Base-by-base conservation (phyloP, 2,329 filamentous ascomycete genomes). In the Penicillium thymicola region DNA sequence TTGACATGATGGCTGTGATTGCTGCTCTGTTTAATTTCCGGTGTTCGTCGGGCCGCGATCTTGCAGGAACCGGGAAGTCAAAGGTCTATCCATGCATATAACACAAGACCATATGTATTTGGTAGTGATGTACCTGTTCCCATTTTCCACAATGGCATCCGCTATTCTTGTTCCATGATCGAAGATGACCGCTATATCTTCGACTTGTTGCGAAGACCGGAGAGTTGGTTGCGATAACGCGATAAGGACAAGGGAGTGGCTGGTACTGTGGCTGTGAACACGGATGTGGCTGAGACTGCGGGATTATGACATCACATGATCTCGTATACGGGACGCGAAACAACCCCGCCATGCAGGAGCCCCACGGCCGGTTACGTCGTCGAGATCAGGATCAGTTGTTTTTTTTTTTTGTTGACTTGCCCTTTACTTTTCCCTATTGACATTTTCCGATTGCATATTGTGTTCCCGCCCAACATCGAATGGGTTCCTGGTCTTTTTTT, bases 341-440 rank as follows among this genome's bases (percentile, higher is more conserved):
- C 38, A 44, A 28, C 38, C 61, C 60, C 51, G 32, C 55, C 46
- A 50, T 59, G 60, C 63, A 66, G 46, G 55, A 51, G 59, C 67
- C 69, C 70, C 70, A 72, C 69, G 55, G 62, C 54, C 58, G 55
- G 60, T 65, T 65, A 65, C 59, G 58, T 66, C 59, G 63, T 66
- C 59, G 63, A 54, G 58, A 43, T 44, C 54, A 46, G 51, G 37
- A 48, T 54, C 32, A 21, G 21, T 2, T 21, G 21, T 21, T 40
- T 45, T 54, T 51, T 51, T 47, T 54, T 55, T 52, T 53, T 3
- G 48, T 41, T 50, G 38, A 41, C 45, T 42, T 43, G 30, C 36
- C 34, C 25, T 40, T 53, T 37, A 18, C 27, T 54, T 47, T 51
- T 34, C 36, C 46, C 34, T 40, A 28, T 45, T 34, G 18, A 13